Evolutionary conservation across 805 yeast genomes (phyloP).

Genomic region (Yamadazyma scolyti): DNA sequence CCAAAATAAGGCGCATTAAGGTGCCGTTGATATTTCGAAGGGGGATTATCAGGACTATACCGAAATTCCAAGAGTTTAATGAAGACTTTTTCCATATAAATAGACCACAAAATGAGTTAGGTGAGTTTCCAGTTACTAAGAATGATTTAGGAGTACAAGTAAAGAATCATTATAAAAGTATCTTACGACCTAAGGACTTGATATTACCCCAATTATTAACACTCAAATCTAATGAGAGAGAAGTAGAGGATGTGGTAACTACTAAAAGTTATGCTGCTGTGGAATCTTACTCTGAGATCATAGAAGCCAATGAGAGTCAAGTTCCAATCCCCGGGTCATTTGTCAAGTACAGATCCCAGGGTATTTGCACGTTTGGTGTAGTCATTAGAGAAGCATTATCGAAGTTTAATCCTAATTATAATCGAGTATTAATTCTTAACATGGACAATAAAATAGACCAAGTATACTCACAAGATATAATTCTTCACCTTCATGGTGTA

Average conservation of each 20-base stretch:
- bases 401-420: conserved; percentile 29
- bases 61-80: too few relatives aligned
- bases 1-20: too few relatives aligned
- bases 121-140: too few relatives aligned
- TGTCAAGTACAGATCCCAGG: conserved; percentile 12
- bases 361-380: conserved; percentile 25
- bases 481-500: conserved; percentile 26
- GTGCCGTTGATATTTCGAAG: too few relatives aligned
- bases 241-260: conserved; percentile 3
- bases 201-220: too few relatives aligned
- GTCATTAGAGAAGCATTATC: conserved; percentile 30
- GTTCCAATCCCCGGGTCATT: conserved; percentile 34
- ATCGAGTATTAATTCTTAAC: conserved; percentile 29
- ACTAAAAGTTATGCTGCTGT: conserved; percentile 9
- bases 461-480: conserved; percentile 25
- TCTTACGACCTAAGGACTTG: too few relatives aligned
- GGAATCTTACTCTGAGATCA: conserved; percentile 12
- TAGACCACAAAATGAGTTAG: too few relatives aligned
- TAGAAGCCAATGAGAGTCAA: conserved; percentile 11
- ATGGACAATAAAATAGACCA: conserved; percentile 23
- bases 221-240: too few relatives aligned
- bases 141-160: too few relatives aligned
- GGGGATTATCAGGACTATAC: too few relatives aligned
- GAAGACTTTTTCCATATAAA: too few relatives aligned
- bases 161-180: too few relatives aligned